These are phyloP conservation scores for Pythium diclinum DNA, from an alignment of 352 stramenopile species.

Conservation along the genomic window DNA sequence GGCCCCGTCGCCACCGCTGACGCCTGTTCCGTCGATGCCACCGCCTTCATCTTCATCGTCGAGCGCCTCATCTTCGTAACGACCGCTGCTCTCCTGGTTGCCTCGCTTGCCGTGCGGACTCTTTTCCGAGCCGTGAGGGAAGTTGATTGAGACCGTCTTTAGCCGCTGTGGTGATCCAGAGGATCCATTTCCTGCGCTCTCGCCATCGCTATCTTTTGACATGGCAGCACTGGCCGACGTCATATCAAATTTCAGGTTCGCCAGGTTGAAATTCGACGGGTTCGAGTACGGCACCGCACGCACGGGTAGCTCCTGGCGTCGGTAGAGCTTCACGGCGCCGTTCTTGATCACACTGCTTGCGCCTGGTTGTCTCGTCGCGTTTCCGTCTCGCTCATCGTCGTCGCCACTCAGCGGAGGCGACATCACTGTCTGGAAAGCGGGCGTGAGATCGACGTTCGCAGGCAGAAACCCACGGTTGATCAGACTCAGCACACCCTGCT, in stretches of 20 bases:
- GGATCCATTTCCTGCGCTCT: background rate
- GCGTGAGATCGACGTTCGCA: constrained; percentile 54
- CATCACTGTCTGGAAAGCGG: constrained; percentile 40
- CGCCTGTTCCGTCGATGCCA: background rate
- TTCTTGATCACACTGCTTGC: constrained; percentile 52
- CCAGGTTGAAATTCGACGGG: constrained; percentile 67
- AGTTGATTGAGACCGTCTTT: constrained; percentile 27
- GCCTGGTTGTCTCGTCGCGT: background rate
- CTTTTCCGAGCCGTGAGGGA: constrained; percentile 1
- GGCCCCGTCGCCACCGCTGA: background rate
- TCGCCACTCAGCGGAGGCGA: too few relatives aligned
- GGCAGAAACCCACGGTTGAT: constrained; percentile 72
- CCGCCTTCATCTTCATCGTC: constrained; percentile 2
- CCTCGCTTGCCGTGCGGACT: background rate
- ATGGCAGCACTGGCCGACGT: constrained; percentile 2
- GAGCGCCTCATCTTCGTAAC: background rate
- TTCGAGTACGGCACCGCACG: constrained; percentile 52
- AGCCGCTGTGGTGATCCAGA: background rate
- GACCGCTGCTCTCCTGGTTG: background rate
- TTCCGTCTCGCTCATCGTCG: background rate
- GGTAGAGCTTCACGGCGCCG: constrained; percentile 45
- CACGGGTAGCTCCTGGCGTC: constrained; percentile 50
- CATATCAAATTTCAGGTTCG: constrained; percentile 79
- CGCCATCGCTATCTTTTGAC: background rate
- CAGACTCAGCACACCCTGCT: constrained; percentile 60